Conservation (phyloP, 202 grass and related monocot genomes). For the Carex arenaria region DNA sequence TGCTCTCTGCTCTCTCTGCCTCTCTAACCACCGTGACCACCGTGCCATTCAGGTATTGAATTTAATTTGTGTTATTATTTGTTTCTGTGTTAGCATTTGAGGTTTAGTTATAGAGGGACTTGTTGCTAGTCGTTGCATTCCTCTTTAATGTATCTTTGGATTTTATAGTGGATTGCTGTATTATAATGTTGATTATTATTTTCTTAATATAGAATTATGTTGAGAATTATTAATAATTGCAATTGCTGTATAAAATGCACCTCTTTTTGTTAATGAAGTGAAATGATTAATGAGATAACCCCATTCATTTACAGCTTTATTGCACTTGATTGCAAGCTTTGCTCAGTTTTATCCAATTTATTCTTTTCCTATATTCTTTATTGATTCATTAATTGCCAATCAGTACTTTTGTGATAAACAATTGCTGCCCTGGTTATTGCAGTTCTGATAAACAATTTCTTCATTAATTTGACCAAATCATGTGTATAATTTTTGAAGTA, state of each 20-base stretch:
- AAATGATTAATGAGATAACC: background rate
- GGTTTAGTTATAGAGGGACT: background rate
- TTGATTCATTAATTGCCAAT: background rate
- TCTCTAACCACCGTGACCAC: constrained; percentile 46
- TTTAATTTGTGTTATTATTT: constrained; percentile 1
- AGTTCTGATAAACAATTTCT: background rate
- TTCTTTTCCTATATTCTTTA: background rate
- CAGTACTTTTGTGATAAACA: background rate
- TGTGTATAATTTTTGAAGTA: background rate
- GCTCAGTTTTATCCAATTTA: too few species aligned
- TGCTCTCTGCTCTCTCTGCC: constrained; percentile 85
- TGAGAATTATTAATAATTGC: background rate
- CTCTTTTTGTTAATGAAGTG: background rate
- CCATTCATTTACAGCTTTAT: background rate
- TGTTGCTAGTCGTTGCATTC: background rate
- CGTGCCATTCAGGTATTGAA: constrained; percentile 42
- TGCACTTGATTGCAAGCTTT: background rate
- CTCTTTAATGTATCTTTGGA: background rate
- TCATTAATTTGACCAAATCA: background rate
- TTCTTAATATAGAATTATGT: background rate
- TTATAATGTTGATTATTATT: background rate
- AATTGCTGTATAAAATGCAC: background rate
- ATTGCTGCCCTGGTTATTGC: background rate
- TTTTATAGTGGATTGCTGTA: background rate
- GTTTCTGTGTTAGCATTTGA: background rate